phyloP scores from a whole-genome alignment of 257 asterid species.

The Solanum sejunctum region DNA sequence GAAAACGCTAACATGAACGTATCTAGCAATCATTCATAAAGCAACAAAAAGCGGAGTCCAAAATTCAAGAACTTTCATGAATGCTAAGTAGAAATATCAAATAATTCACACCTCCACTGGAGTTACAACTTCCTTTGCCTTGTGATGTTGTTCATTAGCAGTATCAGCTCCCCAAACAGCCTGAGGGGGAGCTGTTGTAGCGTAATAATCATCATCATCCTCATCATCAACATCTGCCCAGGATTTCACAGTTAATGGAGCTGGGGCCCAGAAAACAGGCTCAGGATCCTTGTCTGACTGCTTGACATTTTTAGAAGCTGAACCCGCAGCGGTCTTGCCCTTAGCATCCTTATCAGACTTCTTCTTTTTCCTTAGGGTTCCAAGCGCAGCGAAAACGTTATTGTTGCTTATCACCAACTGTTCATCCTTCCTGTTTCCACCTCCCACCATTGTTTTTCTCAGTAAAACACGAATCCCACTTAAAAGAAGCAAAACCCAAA shows the following conservation, averaged over 20 bases:
- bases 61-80: not conserved
- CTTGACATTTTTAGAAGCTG: conserved; percentile 17
- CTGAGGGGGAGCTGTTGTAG: conserved; percentile 82
- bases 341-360: conserved; percentile 60
- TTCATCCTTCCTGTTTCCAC: conserved; percentile 78
- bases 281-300: conserved; percentile 9
- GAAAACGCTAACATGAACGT: not conserved
- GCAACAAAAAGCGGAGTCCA: not conserved
- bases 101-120: conserved; percentile 45
- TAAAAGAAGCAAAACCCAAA: not conserved
- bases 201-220: conserved; percentile 89
- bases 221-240: conserved; percentile 99
- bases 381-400: conserved; percentile 90
- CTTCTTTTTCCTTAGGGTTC: conserved; percentile 81
- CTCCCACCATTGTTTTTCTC: conserved; percentile 51
- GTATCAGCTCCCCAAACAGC: conserved; percentile 48
- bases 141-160: conserved; percentile 11
- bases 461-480: not conserved
- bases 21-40: not conserved
- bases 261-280: conserved; percentile 84
- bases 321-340: conserved; percentile 24
- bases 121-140: conserved; percentile 6
- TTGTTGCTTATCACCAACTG: conserved; percentile 55
- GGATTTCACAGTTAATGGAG: conserved; percentile 69
- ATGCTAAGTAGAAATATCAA: not conserved